Base-by-base conservation (phyloP, 2,329 filamentous ascomycete genomes). In the Alternaria infectoria region DNA sequence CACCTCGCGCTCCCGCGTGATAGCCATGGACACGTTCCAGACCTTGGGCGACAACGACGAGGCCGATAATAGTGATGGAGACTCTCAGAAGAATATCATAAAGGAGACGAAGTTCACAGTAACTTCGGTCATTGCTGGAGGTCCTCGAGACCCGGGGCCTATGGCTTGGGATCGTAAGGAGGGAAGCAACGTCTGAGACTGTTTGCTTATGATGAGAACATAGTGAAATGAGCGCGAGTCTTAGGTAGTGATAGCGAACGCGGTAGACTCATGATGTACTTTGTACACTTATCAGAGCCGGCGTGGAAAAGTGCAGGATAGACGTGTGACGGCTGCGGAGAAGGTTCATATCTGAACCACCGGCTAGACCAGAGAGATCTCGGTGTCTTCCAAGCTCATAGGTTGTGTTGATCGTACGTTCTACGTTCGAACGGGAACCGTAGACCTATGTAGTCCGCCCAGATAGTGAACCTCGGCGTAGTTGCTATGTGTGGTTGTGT, bases 1-100 rank as follows among this genome's bases (percentile, higher is more conserved):
- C 21, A 17, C 60, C 12, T 57, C 58, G 11, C 67, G 58, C 19
- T 63, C 61, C 6, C 58, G 56, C n/a, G 54, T 58, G 8, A 55
- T 70, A 11, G 61, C 55, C 25, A 57, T 70, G 62, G 58, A 70
- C 26, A 69, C 62, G 7, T 71, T 70, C 36, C 68, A 71, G 32
- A 67, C 64, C 3, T 45, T 69, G 12, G 61, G 54, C 3, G 67
- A 68, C 40, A 59, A 69, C 9, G 52, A 60, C 15, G 65, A 69
- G 11, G 54, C 51, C 7, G 62, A 67, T 19, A 54, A 64, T 19
- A 67, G 61, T 6, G 69, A 73, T 51, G 71, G 68, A 5, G 77
- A 80, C 46, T 80, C 78, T 54, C 74, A 80, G 67, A 80, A 76
- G 61, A 75, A 81, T n/a, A 81, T 81, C 23, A 62, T 81, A 58